These are phyloP conservation scores for Dactylella cylindrospora DNA, from an alignment of 2,329 filamentous ascomycete genomes.

Conservation along the genomic window DNA sequence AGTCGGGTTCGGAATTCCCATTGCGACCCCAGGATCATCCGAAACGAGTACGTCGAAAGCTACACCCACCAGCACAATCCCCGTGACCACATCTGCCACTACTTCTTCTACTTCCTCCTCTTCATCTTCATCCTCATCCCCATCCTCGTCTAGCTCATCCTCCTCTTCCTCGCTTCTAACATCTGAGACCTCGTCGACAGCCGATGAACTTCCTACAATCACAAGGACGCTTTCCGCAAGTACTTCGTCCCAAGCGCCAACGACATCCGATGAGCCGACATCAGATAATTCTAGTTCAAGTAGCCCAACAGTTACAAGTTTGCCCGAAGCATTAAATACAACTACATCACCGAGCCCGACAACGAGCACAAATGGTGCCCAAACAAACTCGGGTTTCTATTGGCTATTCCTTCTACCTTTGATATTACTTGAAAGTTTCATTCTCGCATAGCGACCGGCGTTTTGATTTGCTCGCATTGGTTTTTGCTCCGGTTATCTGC, in stretches of 20 bases:
- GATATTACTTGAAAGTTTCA: background rate
- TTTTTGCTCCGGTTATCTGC: background rate
- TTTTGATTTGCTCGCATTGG: background rate
- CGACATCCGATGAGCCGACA: background rate
- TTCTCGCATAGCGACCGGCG: background rate
- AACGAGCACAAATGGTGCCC: conserved; percentile 4
- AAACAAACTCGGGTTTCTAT: background rate
- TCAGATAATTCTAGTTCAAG: background rate
- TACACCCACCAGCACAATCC: background rate
- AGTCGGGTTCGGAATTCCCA: conserved; percentile 58
- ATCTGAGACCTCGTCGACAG: conserved; percentile 3
- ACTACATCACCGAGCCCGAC: conserved; percentile 16
- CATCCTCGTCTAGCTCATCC: no score
- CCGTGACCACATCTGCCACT: background rate
- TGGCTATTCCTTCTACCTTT: background rate
- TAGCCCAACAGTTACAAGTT: conserved; percentile 1
- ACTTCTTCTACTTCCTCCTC: background rate
- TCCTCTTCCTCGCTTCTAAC: no score
- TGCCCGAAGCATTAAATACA: conserved; percentile 12
- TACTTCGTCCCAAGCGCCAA: background rate
- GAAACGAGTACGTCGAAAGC: conserved; percentile 23
- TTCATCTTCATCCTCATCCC: conserved; percentile 12
- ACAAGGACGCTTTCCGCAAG: background rate
- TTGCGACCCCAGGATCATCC: background rate
- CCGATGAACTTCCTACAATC: background rate